Conservation (phyloP, 1,284 basidiomycete species). For the Austroboletus rostrupii region DNA sequence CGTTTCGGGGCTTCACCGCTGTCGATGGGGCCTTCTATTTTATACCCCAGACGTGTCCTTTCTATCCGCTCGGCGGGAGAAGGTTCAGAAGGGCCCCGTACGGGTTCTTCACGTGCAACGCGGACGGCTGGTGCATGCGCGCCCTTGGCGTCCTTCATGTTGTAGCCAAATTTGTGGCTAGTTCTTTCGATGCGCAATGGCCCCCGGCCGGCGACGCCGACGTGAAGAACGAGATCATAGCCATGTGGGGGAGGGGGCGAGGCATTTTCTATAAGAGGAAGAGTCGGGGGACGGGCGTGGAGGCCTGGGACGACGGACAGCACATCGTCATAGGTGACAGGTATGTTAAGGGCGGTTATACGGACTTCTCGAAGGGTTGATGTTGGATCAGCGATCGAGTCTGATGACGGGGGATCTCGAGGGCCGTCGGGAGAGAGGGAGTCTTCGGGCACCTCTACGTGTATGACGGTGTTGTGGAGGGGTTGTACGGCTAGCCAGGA, state of each 20-base stretch:
- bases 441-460: conserved; percentile 34
- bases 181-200: conserved; percentile 61
- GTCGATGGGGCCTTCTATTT: conserved; percentile 22
- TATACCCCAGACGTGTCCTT: conserved; percentile 27
- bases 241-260: conserved; percentile 46
- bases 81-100: conserved; percentile 21
- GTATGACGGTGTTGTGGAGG: conserved; percentile 50
- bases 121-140: conserved; percentile 53
- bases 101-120: conserved; percentile 27
- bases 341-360: conserved; percentile 58
- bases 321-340: conserved; percentile 61
- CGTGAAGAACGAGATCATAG: conserved; percentile 73
- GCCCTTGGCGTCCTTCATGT: conserved; percentile 63
- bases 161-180: conserved; percentile 68
- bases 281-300: conserved; percentile 56
- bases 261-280: conserved; percentile 40
- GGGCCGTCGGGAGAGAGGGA: conserved; percentile 5
- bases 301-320: conserved; percentile 54
- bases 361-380: conserved; percentile 42
- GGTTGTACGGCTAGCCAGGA: conserved; percentile 61
- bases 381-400: conserved; percentile 6
- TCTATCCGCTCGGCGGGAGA: conserved; percentile 37
- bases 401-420: neutral
- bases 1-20: conserved; percentile 37
- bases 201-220: conserved; percentile 66